Percentiles rank a stretch among this genome's conserved stretches.
These are phyloP conservation scores for Phytophthora constricta DNA, from an alignment of 352 stramenopile species.

Conservation along the genomic window DNA sequence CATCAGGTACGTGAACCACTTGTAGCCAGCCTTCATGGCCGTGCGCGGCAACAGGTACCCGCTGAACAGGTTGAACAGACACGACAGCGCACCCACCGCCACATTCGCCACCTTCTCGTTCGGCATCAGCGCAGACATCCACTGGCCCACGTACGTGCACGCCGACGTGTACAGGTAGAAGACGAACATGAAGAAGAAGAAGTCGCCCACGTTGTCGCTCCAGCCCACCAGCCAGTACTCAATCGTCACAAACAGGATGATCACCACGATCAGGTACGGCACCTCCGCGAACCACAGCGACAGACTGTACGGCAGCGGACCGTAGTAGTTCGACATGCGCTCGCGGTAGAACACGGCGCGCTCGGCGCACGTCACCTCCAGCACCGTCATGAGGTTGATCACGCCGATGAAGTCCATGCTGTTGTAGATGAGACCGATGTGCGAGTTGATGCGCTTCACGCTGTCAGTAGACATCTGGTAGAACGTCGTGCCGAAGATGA, in stretches of 20 bases:
- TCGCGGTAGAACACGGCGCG: conserved; percentile 71
- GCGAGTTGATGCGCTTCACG: conserved; percentile 55
- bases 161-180: conserved; percentile 69
- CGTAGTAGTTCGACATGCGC: conserved; percentile 77
- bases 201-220: conserved; percentile 31
- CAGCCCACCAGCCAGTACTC: conserved; percentile 72
- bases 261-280: conserved; percentile 59
- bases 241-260: conserved; percentile 51
- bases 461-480: conserved; percentile 46
- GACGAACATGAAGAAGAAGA: conserved; percentile 42
- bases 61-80: conserved; percentile 65
- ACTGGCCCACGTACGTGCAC: conserved; percentile 70
- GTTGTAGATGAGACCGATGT: conserved; percentile 73
- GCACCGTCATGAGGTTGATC: conserved; percentile 66
- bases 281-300: conserved; percentile 68
- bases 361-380: conserved; percentile 67
- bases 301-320: conserved; percentile 61
- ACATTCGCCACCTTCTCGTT: conserved; percentile 80
- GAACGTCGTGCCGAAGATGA: conserved; percentile 71
- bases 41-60: conserved; percentile 57
- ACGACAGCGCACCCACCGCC: conserved; percentile 65
- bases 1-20: conserved; percentile 71
- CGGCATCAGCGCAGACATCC: conserved; percentile 72
- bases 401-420: conserved; percentile 73
- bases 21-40: conserved; percentile 55